phyloP scores from a whole-genome alignment of 768 basidiomycete species.

The Phlebiopsis gigantea region DNA sequence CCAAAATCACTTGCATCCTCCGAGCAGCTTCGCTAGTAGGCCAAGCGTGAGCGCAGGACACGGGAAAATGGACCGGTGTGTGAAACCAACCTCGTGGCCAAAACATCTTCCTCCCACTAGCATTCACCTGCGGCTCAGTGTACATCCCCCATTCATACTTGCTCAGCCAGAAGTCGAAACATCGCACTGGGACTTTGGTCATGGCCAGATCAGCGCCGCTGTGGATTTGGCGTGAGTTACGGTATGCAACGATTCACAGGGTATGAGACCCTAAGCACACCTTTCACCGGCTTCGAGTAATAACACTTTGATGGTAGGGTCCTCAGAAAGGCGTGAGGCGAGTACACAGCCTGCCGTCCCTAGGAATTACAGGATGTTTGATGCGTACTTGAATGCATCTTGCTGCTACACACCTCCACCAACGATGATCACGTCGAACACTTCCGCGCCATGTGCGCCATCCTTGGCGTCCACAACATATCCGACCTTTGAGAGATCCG shows the following conservation, averaged over 20 bases:
- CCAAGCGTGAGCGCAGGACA: neutral
- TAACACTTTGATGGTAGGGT: slow-evolving; percentile 46
- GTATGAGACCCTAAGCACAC: slow-evolving; percentile 31
- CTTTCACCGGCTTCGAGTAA: slow-evolving; percentile 58
- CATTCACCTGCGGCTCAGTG: slow-evolving; percentile 52
- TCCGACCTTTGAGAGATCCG: neutral
- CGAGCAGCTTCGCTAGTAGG: slow-evolving; percentile 46
- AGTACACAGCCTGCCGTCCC: slow-evolving; percentile 62
- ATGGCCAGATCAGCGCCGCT: neutral
- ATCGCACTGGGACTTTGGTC: slow-evolving; percentile 11
- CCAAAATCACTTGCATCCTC: slow-evolving; percentile 51
- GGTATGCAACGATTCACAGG: too few relatives aligned
- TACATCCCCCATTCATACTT: slow-evolving; percentile 47
- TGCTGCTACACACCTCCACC: slow-evolving; percentile 32
- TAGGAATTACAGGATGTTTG: slow-evolving; percentile 18
- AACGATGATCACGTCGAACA: slow-evolving; percentile 33
- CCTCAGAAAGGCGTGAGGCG: slow-evolving; percentile 52
- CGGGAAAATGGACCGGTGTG: neutral
- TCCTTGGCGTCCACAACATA: neutral
- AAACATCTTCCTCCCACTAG: slow-evolving; percentile 40
- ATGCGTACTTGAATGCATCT: too few relatives aligned
- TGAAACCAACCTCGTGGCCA: slow-evolving; percentile 50
- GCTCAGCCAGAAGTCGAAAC: slow-evolving; percentile 33
- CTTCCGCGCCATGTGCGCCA: slow-evolving; percentile 8
- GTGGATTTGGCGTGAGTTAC: neutral